phyloP scores from a whole-genome alignment of 2,329 filamentous ascomycete species.

The Penicillium sp. region DNA sequence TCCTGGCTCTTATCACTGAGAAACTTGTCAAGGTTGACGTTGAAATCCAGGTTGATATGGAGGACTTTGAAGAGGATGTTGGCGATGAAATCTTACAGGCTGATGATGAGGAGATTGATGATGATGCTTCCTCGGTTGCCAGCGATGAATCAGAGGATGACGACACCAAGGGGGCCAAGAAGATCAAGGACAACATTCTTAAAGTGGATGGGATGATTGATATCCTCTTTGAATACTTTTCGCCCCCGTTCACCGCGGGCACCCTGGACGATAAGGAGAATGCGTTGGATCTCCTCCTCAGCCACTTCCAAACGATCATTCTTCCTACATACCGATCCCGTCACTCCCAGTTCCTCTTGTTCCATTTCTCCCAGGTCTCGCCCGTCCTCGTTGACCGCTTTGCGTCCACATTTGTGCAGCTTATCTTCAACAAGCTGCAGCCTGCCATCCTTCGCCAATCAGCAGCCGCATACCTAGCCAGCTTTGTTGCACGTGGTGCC shows the following conservation, averaged over 20 bases:
- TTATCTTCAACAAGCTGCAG: conserved; percentile 67
- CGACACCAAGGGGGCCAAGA: conserved; percentile 54
- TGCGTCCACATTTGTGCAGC: conserved; percentile 70
- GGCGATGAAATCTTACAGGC: conserved; percentile 64
- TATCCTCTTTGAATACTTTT: conserved; percentile 80
- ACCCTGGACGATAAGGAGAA: conserved; percentile 67
- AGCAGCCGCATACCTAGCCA: conserved; percentile 87
- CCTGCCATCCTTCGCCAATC: conserved; percentile 75
- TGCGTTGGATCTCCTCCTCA: conserved; percentile 73
- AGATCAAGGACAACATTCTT: conserved; percentile 76
- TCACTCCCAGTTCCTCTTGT: conserved; percentile 92
- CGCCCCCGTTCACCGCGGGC: conserved; percentile 67
- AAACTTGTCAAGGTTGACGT: conserved; percentile 91
- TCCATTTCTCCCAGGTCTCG: conserved; percentile 87
- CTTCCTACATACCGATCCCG: conserved; percentile 87
- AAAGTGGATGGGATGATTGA: conserved; percentile 92
- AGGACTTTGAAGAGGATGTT: conserved; percentile 86
- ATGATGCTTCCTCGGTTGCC: conserved; percentile 67
- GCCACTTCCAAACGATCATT: conserved; percentile 83
- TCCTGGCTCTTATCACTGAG: conserved; percentile 79
- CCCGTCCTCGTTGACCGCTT: conserved; percentile 78
- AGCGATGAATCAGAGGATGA: conserved; percentile 59
- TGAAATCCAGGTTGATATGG: conserved; percentile 88
- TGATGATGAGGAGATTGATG: conserved; percentile 58
- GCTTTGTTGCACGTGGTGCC: conserved; percentile 87